These are phyloP conservation scores for Drechslerella coelobrocha DNA, from an alignment of 2,329 filamentous ascomycete species.

Conservation along the genomic window DNA sequence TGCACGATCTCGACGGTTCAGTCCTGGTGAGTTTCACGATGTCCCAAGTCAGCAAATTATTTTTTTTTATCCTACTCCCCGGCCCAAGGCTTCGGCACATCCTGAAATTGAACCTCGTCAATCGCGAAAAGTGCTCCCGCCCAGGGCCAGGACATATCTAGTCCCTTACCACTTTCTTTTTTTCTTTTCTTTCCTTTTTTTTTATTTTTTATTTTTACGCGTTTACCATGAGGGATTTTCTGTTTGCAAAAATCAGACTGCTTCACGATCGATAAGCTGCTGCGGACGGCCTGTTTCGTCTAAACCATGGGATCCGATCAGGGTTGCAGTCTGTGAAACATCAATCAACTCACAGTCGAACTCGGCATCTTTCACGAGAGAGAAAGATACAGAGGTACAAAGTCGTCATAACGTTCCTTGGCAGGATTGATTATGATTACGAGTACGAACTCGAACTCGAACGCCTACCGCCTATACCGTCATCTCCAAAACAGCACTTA, in stretches of 20 bases:
- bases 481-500: not conserved
- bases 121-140: not conserved
- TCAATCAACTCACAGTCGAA: not conserved
- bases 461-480: not conserved
- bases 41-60: not conserved
- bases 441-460: not conserved
- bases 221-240: not conserved
- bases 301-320: not conserved
- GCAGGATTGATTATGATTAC: not conserved
- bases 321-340: conserved; percentile 4
- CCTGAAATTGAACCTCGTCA: not conserved
- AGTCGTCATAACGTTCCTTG: not conserved
- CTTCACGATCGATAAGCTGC: conserved; percentile 9
- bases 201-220: not conserved
- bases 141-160: not conserved
- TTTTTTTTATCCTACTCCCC: not conserved
- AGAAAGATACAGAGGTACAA: not conserved
- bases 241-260: not conserved
- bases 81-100: not conserved
- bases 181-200: not conserved
- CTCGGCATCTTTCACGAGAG: not conserved
- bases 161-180: no score
- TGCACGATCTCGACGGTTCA: conserved; percentile 59
- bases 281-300: not conserved
- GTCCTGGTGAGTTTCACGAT: conserved; percentile 57